phyloP scores from a whole-genome alignment of 257 asterid genomes.

The Capsicum pubescens region DNA sequence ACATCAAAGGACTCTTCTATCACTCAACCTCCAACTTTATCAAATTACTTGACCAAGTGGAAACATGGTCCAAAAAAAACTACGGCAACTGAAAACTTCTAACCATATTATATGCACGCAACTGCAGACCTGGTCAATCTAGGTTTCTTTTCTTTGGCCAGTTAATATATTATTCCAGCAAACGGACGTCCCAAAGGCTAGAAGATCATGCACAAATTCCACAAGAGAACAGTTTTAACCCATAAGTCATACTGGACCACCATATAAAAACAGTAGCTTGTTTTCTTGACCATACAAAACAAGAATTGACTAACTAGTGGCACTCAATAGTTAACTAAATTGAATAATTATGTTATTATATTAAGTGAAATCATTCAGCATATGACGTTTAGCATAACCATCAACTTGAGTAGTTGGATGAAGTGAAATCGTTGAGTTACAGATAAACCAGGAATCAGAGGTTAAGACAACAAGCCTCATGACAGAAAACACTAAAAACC shows the following conservation, averaged over 20 bases:
- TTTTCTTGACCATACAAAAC: conserved; percentile 9
- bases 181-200: neutral
- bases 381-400: neutral
- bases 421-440: neutral
- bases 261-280: neutral
- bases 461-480: neutral
- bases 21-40: conserved; percentile 14
- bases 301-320: neutral
- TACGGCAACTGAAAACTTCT: neutral
- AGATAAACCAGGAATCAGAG: neutral
- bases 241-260: neutral
- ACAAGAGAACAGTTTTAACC: neutral
- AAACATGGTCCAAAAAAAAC: conserved; percentile 15
- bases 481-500: neutral
- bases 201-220: neutral
- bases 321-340: neutral
- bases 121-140: neutral
- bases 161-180: neutral
- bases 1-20: conserved; percentile 7
- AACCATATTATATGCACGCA: neutral
- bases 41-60: neutral
- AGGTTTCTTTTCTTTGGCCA: neutral
- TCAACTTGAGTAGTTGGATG: conserved; percentile 12
- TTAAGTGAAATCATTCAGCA: neutral
- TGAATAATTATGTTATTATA: neutral